Base-by-base conservation (phyloP, 495 filamentous ascomycete genomes). In the Hypomontagnella submonticulosa region DNA sequence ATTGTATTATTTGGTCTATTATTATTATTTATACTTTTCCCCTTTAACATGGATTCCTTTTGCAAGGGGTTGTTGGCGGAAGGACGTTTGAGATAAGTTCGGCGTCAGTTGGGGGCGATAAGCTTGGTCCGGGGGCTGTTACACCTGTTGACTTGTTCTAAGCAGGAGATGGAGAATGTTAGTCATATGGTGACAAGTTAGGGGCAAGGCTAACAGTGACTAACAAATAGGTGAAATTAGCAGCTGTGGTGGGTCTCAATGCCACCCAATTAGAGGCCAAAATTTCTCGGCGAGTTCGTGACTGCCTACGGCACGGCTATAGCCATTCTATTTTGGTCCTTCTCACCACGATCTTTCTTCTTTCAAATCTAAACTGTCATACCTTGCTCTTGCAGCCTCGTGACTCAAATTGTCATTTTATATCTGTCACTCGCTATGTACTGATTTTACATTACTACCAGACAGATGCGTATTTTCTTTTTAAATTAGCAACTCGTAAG, bases 181-280 rank as follows among this genome's bases (percentile, higher is more conserved):
- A 61, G 40, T 36, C 10, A 3, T 18, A 12, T 33, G 10, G 30
- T 18, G n/a, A 15, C 30, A 9, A 6, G 13, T 3, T 1, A 5
- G 2, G 2, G 8, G 2, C 1, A 13, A 53, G 10, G 10, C 42
- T 61, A 61, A 38, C 49, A 62, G 1, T 1, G n/a, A n/a, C 12
- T 62, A 62, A 47, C 41, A 62, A 66, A 49, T 52, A 15, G 7
- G n/a, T 15, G 15, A 44, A 18, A 44, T 44, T 32, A 10, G 7
- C 33, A 36, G 34, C 32, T 40, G 37, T 13, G n/a, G 34, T 48
- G 18, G 42, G 51, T 9, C 49, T 3, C 6, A 6, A 23, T 2
- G 16, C 16, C 0, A 34, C 34, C 53, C 53, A 44, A 57, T 57
- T 9, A 57, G 36, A 53, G 3, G 36, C 50, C 33, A 13, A 7